Evolutionary conservation across 1,284 basidiomycete species (phyloP), one percentile per base, ranked within the genome.

Genomic region (Ustilago sp.): DNA sequence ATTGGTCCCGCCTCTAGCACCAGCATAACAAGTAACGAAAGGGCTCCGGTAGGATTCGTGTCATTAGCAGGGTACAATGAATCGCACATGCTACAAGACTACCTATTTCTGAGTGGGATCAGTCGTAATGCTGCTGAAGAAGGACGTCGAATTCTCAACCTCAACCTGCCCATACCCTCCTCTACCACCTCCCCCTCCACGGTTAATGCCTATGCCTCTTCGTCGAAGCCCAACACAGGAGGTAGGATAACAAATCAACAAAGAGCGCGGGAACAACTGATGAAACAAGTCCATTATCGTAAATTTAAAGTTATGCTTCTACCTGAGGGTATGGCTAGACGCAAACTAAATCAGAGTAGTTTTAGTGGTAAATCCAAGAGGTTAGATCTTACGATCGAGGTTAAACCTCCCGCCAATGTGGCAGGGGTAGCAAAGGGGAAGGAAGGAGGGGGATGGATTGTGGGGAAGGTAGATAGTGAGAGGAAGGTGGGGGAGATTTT

Each of bases 241-340:
- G 17, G 23, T 17, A 56, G 51, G 23, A 31, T 59, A 58, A 76
- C 68, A 8, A 59, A 74, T 31, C 53, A 57, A 3, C 71, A 77
- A 48, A 57, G 65, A 5, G 68, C 71, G 19, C 38, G 68, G 4
- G 68, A 77, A 4, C 64, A 68, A 45, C 50, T 77, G 28, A 31
- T 64, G 38, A 77, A 77, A 39, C 75, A 77, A 31, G 31, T 74
- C 1, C 68, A 69, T 51, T 77, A 74, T 55, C 70, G 75, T 1
- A 39, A 52, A 13, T 65, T 51, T 41, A 31, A 34, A 28, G 54
- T 74, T 39, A 74, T 74, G 71, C 12, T 74, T 1, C 60, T 77
- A 0, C 75, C 75, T 0, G 71, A 77, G 6, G 75, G 75, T 2
- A 77, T 77, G 75, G 58, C 41, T 3, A 39, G 63, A 11, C 48